Conservation (phyloP, 768 basidiomycete species). For the Leccinellum rugosiceps region DNA sequence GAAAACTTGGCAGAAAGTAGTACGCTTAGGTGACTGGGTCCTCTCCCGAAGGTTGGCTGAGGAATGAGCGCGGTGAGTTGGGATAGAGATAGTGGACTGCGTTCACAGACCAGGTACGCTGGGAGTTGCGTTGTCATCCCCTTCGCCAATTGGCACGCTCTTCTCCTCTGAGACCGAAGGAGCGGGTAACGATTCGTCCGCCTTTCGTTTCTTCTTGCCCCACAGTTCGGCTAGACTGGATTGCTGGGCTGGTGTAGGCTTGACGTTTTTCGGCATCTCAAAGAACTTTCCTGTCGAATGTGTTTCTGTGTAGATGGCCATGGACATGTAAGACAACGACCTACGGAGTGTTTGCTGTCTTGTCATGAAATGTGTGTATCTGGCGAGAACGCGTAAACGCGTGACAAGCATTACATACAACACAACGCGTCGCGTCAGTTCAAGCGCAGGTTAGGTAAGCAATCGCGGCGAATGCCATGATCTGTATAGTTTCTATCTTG, state of each 20-base stretch:
- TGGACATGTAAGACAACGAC: slow-evolving; percentile 7
- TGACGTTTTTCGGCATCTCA: slow-evolving; percentile 64
- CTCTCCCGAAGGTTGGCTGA: slow-evolving; percentile 41
- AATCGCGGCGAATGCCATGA: slow-evolving; percentile 33
- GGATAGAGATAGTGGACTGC: background rate
- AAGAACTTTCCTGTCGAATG: slow-evolving; percentile 63
- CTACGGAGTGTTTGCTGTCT: slow-evolving; percentile 74
- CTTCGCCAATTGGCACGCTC: slow-evolving; percentile 16
- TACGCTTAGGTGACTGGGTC: slow-evolving; percentile 22
- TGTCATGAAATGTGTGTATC: slow-evolving; percentile 41
- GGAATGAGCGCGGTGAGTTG: slow-evolving; percentile 5
- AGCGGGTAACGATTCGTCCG: slow-evolving; percentile 17
- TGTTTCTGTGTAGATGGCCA: background rate
- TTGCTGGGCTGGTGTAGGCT: slow-evolving; percentile 70
- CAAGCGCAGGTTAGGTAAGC: background rate
- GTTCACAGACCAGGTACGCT: slow-evolving; percentile 12
- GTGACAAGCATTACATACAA: slow-evolving; percentile 23
- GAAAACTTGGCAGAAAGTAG: background rate
- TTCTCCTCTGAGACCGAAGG: slow-evolving; percentile 26
- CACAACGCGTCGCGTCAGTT: background rate
- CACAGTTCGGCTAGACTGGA: slow-evolving; percentile 77
- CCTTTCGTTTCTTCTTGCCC: slow-evolving; percentile 40
- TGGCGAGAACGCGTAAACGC: slow-evolving; percentile 15
- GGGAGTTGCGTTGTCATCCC: background rate
- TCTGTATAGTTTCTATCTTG: slow-evolving; percentile 40